These are phyloP conservation scores for Amanita pallidorosea DNA, from an alignment of 768 basidiomycete species.

Conservation along the genomic window DNA sequence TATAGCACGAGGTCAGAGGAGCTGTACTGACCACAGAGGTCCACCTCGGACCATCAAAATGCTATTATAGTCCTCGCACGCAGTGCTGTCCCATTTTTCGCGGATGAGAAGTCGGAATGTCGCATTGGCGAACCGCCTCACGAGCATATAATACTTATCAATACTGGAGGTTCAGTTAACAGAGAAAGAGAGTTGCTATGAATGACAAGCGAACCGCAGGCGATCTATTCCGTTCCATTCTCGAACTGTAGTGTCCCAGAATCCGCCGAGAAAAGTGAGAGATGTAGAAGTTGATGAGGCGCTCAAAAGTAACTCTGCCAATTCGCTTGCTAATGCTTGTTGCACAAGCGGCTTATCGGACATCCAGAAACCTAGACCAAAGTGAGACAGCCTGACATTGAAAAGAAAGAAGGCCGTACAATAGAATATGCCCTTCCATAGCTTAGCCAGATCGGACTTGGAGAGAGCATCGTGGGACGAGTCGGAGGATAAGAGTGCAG, in stretches of 20 bases:
- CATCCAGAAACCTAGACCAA: slow-evolving; percentile 91
- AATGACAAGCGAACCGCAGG: slow-evolving; percentile 47
- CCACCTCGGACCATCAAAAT: slow-evolving; percentile 64
- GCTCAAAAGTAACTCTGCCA: slow-evolving; percentile 71
- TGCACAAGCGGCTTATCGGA: slow-evolving; percentile 97
- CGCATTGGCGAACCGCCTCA: slow-evolving; percentile 80
- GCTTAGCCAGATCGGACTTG: slow-evolving; percentile 73
- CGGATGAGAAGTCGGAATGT: slow-evolving; percentile 73
- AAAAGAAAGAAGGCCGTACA: slow-evolving; percentile 38
- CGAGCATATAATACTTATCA: slow-evolving; percentile 96
- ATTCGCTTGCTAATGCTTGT: slow-evolving; percentile 77
- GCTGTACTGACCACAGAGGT: slow-evolving; percentile 63
- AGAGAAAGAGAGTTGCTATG: slow-evolving; percentile 8
- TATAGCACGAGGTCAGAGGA: background rate
- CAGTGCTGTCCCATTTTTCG: slow-evolving; percentile 49
- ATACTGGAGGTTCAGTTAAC: slow-evolving; percentile 38
- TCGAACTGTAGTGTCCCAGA: slow-evolving; percentile 83
- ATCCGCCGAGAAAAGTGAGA: slow-evolving; percentile 72
- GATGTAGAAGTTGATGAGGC: slow-evolving; percentile 50
- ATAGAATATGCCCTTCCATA: slow-evolving; percentile 98
- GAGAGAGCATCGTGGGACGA: slow-evolving; percentile 47
- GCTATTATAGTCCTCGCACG: slow-evolving; percentile 51
- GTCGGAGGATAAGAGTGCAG: slow-evolving; percentile 62
- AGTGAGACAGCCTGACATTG: background rate
- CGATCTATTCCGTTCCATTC: slow-evolving; percentile 95